phyloP scores from a whole-genome alignment of 2,329 filamentous ascomycete species.

The Pestalotiopsis sp. region DNA sequence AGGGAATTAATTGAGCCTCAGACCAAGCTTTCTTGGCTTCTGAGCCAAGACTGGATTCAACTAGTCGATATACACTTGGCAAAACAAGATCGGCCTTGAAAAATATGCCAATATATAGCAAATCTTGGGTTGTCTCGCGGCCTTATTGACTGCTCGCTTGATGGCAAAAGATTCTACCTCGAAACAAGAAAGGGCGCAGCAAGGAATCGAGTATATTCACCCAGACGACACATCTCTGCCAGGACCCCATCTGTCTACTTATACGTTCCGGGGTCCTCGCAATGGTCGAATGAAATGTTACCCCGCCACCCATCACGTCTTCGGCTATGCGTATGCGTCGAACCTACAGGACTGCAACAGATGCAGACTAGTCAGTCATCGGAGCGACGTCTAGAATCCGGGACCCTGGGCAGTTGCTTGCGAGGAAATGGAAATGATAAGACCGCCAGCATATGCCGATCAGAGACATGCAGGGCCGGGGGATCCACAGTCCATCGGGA shows the following conservation, averaged over 20 bases:
- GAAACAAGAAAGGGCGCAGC: neutral
- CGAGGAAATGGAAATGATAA: constrained; percentile 1
- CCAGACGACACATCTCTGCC: too few relatives aligned
- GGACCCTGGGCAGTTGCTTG: neutral
- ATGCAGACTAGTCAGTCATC: constrained; percentile 3
- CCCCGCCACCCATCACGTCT: constrained; percentile 10
- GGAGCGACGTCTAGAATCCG: neutral
- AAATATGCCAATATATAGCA: neutral
- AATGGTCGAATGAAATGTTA: neutral
- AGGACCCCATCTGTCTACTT: neutral
- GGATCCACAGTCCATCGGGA: neutral
- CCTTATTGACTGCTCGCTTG: neutral
- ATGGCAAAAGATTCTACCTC: neutral
- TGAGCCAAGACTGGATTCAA: neutral
- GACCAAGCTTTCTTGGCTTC: constrained; percentile 4
- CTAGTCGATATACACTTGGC: neutral
- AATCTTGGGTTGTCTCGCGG: neutral
- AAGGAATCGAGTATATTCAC: neutral
- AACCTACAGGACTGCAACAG: neutral
- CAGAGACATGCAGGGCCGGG: neutral
- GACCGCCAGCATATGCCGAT: neutral
- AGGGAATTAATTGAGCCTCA: neutral
- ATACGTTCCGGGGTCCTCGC: neutral
- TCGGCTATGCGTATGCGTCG: neutral
- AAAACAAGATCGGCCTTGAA: neutral